A percentile compares a stretch with the other conserved stretches of the same genome.
Evolutionary conservation across 2,329 filamentous ascomycete species (phyloP).

Genomic region (Verticillium isaacii): DNA sequence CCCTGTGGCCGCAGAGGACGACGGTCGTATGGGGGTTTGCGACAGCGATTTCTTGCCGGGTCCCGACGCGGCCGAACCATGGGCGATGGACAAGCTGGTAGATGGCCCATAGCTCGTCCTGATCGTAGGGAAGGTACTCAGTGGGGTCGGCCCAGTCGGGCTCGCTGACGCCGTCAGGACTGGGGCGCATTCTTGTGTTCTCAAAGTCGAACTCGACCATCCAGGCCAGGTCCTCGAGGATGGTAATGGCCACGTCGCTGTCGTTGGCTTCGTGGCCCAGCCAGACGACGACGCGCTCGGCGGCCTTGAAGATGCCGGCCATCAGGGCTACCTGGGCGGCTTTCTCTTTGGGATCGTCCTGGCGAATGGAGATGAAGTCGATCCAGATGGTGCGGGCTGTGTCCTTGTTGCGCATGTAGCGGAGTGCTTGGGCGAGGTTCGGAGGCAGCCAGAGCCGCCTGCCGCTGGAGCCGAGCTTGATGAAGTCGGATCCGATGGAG

Average conservation of each 20-base stretch:
- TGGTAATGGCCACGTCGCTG: background rate
- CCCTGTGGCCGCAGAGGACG: background rate
- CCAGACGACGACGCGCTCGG: conserved; percentile 4
- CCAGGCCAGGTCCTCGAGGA: background rate
- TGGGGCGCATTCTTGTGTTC: conserved; percentile 1
- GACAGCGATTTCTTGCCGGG: conserved; percentile 1
- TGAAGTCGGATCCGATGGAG: background rate
- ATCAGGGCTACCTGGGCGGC: conserved; percentile 6
- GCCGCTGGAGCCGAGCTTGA: background rate
- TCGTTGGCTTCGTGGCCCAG: conserved; percentile 1
- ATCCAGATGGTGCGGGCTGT: conserved; percentile 2
- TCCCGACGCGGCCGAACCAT: conserved; percentile 2
- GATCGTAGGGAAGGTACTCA: conserved; percentile 1
- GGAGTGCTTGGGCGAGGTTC: conserved; percentile 1
- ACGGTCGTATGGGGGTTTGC: background rate
- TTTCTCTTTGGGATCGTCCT: conserved; percentile 5
- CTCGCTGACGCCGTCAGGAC: background rate
- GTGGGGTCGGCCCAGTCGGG: background rate
- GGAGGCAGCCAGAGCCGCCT: conserved; percentile 1
- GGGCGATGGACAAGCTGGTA: conserved; percentile 2
- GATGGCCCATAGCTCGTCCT: conserved; percentile 3
- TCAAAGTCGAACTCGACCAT: conserved; percentile 4
- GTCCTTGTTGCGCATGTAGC: conserved; percentile 1
- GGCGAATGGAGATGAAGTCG: conserved; percentile 6
- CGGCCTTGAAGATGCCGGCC: conserved; percentile 4